phyloP scores from a whole-genome alignment of 129 eudicot genomes.

The Dittrichia graveolens region DNA sequence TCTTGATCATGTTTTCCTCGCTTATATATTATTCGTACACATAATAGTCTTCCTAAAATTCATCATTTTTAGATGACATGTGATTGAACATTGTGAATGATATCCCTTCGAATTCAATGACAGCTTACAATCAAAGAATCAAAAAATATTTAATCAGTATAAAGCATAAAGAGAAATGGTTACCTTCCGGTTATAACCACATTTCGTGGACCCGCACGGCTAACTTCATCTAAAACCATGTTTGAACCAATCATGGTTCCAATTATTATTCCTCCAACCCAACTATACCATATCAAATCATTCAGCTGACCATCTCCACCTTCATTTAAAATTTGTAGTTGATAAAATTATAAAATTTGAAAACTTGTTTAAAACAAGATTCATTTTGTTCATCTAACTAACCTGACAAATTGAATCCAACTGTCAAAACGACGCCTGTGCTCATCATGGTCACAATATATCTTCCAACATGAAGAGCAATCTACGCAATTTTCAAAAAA shows the following conservation, averaged over 20 bases:
- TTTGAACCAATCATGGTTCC: constrained; percentile 98
- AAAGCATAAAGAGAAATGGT: not conserved
- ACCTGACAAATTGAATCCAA: constrained; percentile 90
- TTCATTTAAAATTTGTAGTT: constrained; percentile 29
- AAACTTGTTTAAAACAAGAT: not conserved
- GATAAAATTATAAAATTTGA: not conserved
- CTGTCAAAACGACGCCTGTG: constrained; percentile 77
- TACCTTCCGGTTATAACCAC: constrained; percentile 98
- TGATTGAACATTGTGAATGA: no score
- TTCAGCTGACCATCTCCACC: constrained; percentile 92
- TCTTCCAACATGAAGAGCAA: constrained; percentile 84
- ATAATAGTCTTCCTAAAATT: not conserved
- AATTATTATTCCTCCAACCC: constrained; percentile 95
- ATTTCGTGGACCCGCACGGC: constrained; percentile 97
- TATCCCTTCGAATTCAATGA: no score
- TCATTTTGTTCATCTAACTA: constrained; percentile 7
- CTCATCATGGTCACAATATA: constrained; percentile 92
- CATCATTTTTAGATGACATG: not conserved
- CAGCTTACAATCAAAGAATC: not conserved
- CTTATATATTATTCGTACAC: no score
- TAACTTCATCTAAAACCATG: constrained; percentile 91
- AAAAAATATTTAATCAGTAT: not conserved
- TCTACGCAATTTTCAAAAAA: constrained; percentile 39
- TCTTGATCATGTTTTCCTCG: no score
- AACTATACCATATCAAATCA: constrained; percentile 94